A percentile compares a stretch with the other conserved stretches of the same genome.
Conservation (phyloP, 2,329 filamentous ascomycete genomes). For the Eutypella sp. region DNA sequence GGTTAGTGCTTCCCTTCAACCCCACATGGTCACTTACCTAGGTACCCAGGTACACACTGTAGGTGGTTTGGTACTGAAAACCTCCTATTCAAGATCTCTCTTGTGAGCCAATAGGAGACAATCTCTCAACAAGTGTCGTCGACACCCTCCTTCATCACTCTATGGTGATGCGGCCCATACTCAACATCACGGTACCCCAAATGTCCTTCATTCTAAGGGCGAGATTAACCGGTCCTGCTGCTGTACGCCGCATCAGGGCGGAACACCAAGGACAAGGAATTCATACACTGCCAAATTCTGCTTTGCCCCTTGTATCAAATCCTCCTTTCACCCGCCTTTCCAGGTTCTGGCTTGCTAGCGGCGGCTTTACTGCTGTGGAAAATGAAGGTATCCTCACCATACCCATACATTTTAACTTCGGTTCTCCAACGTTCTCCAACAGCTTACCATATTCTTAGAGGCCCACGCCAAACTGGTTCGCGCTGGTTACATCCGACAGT, state of each 20-base stretch:
- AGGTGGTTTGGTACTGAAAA: no score
- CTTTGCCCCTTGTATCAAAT: neutral
- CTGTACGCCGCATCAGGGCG: neutral
- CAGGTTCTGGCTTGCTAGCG: conserved; percentile 73
- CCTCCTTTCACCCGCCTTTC: conserved; percentile 48
- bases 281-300: neutral
- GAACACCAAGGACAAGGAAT: neutral
- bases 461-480: conserved; percentile 63
- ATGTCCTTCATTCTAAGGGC: neutral
- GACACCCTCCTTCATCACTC: no score
- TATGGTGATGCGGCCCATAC: no score
- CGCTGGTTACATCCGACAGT: conserved; percentile 67
- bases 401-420: neutral
- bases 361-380: conserved; percentile 55
- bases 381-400: conserved; percentile 42
- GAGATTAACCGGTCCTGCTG: neutral
- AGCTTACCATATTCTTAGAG: conserved; percentile 38
- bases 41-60: no score
- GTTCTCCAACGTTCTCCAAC: no score
- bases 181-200: neutral
- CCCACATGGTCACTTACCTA: no score
- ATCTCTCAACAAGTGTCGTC: no score
- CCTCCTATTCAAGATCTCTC: no score
- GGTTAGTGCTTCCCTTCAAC: no score
- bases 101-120: no score